Evolutionary conservation across 306 rosid species (phyloP), one percentile per base, ranked within the genome.

Genomic region (Arachis stenosperma): DNA sequence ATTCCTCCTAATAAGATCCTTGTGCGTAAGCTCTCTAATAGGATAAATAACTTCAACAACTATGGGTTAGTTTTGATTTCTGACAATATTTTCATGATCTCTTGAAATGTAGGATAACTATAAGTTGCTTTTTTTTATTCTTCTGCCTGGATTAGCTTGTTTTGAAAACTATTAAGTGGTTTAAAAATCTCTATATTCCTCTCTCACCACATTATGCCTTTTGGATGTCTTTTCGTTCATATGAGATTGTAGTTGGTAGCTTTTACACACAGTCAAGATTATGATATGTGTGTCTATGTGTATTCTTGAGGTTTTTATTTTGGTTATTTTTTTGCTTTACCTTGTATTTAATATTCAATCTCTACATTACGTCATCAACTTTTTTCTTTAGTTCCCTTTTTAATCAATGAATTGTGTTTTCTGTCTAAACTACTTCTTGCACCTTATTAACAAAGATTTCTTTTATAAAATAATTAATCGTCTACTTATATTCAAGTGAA

Each of bases 241-340:
- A 41, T 40, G 62, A 22, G 55, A 55, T 70, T 36, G 65, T 52
- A n/a, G 47, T 65, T 27, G 41, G 30, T 43, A 56, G 65, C 30
- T 42, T 57, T 13, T 66, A 27, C 15, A 29, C 48, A 33, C 37
- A 33, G 37, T 33, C 37, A 33, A 33, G 37, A 33, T 33, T 33
- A 33, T 33, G 37, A 33, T 33, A 33, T 33, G 37, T 33, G 37
- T 33, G 37, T 33, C 4, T 33, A 4, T 68, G 9, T n/a, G 14
- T 51, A n/a, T 51, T 33, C 58, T 9, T 3, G 40, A 68, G 30
- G 48, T 51, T 68, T 58, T 68, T 33, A 37, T n/a, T 68, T 68
- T 68, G 1, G 9, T n/a, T 1, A 30, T 66, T 0, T 66, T 50
- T 67, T 50, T 48, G 44, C 59, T 36, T n/a, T 50, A 67, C 46